These are phyloP conservation scores for Alternaria ethzedia DNA, from an alignment of 2,329 filamentous ascomycete genomes.

Conservation along the genomic window DNA sequence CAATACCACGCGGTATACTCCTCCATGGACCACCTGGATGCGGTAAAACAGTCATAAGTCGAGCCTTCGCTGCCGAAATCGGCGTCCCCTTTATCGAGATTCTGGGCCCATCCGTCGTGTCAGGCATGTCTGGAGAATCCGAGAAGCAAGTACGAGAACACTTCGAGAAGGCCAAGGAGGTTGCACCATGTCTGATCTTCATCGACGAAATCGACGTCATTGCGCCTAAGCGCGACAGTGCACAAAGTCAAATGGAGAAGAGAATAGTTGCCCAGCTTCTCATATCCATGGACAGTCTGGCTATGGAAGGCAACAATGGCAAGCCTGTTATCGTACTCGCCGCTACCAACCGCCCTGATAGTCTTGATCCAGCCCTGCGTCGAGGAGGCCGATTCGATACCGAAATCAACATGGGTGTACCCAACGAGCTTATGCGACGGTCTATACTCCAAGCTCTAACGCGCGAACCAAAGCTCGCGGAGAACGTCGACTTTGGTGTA, in stretches of 20 bases:
- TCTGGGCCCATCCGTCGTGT: conserved; percentile 81
- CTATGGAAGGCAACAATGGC: conserved; percentile 71
- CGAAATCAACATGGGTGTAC: conserved; percentile 87
- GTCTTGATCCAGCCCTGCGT: conserved; percentile 78
- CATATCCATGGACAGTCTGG: conserved; percentile 82
- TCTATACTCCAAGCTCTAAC: conserved; percentile 79
- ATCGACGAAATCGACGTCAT: conserved; percentile 94
- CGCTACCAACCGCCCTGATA: conserved; percentile 87
- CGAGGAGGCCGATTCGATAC: conserved; percentile 79
- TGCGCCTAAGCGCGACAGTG: conserved; percentile 81
- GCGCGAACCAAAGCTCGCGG: conserved; percentile 66
- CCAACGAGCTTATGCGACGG: conserved; percentile 77
- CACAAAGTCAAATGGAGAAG: conserved; percentile 88
- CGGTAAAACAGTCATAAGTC: conserved; percentile 83
- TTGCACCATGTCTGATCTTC: conserved; percentile 89
- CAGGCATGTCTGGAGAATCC: conserved; percentile 87
- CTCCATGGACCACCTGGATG: conserved; percentile 85
- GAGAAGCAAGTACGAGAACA: conserved; percentile 85
- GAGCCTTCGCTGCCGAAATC: conserved; percentile 77
- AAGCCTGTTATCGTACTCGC: conserved; percentile 89
- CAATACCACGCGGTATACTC: conserved; percentile 75
- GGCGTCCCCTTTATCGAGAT: conserved; percentile 81
- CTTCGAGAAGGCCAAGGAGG: conserved; percentile 84
- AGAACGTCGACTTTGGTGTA: conserved; percentile 73
- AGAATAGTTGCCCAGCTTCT: conserved; percentile 83